A percentile compares a stretch with the other conserved stretches of the same genome.
Evolutionary conservation across 108 stramenopile species (phyloP).

Genomic region (Cyclotella baltica): DNA sequence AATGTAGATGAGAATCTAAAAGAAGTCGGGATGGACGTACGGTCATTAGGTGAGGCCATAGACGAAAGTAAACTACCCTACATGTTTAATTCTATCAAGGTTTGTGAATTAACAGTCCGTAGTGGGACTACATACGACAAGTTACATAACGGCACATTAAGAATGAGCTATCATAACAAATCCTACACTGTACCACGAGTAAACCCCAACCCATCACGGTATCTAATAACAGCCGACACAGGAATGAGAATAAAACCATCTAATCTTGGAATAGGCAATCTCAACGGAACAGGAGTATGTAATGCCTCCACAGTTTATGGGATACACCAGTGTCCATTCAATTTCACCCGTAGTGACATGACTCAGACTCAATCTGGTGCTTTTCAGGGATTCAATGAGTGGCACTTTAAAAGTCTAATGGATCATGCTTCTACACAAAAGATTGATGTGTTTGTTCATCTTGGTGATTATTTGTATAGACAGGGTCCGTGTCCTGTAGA

Average conservation of each 20-base stretch:
- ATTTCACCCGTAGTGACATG: conserved; percentile 31
- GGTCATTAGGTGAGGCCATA: conserved; percentile 21
- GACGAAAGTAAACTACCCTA: conserved; percentile 21
- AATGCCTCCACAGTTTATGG: conserved; percentile 23
- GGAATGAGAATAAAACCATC: conserved; percentile 28
- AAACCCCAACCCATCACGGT: conserved; percentile 15
- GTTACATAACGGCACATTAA: conserved; percentile 18
- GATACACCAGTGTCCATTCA: conserved; percentile 24
- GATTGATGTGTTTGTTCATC: conserved; percentile 25
- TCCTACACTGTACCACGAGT: conserved; percentile 27
- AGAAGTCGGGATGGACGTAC: conserved; percentile 1
- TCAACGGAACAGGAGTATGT: conserved; percentile 9
- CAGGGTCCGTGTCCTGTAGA: conserved; percentile 35
- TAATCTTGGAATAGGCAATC: conserved; percentile 28
- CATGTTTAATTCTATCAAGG: conserved; percentile 28
- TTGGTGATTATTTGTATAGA: conserved; percentile 40
- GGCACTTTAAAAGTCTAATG: conserved; percentile 28
- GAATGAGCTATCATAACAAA: conserved; percentile 8
- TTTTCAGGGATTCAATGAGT: conserved; percentile 29
- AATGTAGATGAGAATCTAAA: conserved; percentile 4
- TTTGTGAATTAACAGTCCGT: conserved; percentile 20
- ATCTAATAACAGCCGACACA: conserved; percentile 27
- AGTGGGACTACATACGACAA: not conserved
- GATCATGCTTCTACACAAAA: conserved; percentile 5
- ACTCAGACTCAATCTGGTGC: conserved; percentile 8